phyloP scores from a whole-genome alignment of 129 eudicot species.

The Solidago caesia region DNA sequence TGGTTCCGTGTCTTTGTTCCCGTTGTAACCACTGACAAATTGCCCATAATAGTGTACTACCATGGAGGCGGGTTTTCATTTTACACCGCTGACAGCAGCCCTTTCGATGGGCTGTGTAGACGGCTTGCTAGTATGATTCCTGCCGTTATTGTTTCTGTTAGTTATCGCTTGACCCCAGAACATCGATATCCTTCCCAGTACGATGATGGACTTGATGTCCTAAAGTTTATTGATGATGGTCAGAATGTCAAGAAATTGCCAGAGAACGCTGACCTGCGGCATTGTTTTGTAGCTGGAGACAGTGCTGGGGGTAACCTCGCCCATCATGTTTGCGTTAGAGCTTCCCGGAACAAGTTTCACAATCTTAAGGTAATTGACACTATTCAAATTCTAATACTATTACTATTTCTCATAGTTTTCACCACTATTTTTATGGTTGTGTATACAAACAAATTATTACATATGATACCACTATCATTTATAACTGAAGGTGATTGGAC shows the following conservation, averaged over 20 bases:
- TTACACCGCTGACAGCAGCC: slow-evolving; percentile 1
- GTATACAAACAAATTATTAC: no score
- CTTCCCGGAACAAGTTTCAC: slow-evolving; percentile 9
- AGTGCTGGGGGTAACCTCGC: slow-evolving; percentile 41
- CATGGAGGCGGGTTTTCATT: slow-evolving; percentile 44
- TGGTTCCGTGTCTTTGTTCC: slow-evolving; percentile 37
- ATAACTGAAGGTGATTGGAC: slow-evolving; percentile 13
- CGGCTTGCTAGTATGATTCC: slow-evolving; percentile 23
- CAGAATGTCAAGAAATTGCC: not conserved
- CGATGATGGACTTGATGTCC: slow-evolving; percentile 33
- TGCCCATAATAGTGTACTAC: slow-evolving; percentile 34
- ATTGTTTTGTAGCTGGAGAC: slow-evolving; percentile 34
- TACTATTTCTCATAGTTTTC: not conserved
- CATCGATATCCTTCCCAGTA: slow-evolving; percentile 32
- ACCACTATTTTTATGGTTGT: no score
- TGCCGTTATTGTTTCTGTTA: slow-evolving; percentile 38
- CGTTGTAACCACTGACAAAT: not conserved
- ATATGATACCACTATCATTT: not conserved
- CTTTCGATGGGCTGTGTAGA: slow-evolving; percentile 28
- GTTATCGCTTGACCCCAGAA: slow-evolving; percentile 41
- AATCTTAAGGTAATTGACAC: slow-evolving; percentile 1
- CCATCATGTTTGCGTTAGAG: slow-evolving; percentile 30
- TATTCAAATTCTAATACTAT: not conserved
- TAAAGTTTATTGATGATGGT: slow-evolving; percentile 31
- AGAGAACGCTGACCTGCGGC: slow-evolving; percentile 25